Evolutionary conservation across 495 filamentous ascomycete genomes (phyloP).

Genomic region (Penicillium coffeae): DNA sequence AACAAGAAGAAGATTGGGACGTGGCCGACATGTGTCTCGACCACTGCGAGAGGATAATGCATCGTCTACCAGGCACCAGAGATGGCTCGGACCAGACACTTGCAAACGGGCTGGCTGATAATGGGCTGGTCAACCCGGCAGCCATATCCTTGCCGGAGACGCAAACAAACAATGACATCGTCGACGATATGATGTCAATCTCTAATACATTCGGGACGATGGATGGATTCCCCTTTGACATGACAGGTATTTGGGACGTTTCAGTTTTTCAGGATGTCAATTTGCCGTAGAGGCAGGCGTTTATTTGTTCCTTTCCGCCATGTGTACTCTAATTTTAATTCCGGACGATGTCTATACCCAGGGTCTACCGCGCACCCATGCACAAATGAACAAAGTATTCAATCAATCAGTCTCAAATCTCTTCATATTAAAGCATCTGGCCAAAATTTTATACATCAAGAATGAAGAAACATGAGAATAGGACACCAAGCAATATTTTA

Average conservation of each 20-base stretch:
- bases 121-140: conserved; percentile 39
- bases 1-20: conserved; percentile 53
- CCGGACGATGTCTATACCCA: conserved; percentile 22
- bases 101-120: conserved; percentile 17
- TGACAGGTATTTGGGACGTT: conserved; percentile 51
- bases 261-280: conserved; percentile 48
- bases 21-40: conserved; percentile 52
- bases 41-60: conserved; percentile 47
- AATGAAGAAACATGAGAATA: conserved; percentile 23
- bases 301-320: not conserved
- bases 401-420: conserved; percentile 22
- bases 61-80: conserved; percentile 33
- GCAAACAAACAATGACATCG: conserved; percentile 48
- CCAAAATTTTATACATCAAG: conserved; percentile 40
- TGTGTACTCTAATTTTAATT: not conserved
- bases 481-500: conserved; percentile 41
- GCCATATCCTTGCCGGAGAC: conserved; percentile 45
- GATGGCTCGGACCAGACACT: conserved; percentile 19
- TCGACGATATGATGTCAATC: conserved; percentile 51
- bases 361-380: conserved; percentile 3
- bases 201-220: conserved; percentile 48
- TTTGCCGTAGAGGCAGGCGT: conserved; percentile 20
- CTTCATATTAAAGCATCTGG: conserved; percentile 28
- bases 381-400: not conserved
- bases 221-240: conserved; percentile 50